phyloP scores from a whole-genome alignment of 495 filamentous ascomycete species.

The Hyaloscypha finlandica region DNA sequence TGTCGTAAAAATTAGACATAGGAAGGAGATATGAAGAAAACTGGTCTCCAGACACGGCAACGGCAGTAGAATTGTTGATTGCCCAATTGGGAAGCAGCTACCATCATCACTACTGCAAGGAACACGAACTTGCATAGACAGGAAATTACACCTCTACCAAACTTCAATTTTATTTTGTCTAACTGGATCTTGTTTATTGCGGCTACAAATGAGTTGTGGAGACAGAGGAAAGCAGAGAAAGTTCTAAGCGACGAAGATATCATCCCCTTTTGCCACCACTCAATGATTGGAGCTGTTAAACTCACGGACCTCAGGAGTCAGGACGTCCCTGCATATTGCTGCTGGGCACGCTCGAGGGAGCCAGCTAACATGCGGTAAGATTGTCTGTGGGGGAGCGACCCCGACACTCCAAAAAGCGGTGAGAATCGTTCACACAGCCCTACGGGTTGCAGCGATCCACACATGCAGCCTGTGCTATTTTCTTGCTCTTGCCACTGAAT shows the following conservation, averaged over 20 bases:
- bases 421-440: constrained; percentile 29
- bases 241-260: background rate
- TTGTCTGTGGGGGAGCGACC: background rate
- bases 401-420: constrained; percentile 26
- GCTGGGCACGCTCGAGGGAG: constrained; percentile 9
- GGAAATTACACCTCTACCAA: background rate
- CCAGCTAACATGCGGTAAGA: constrained; percentile 10
- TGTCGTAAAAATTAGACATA: background rate
- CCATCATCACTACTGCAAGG: background rate
- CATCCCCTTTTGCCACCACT: background rate
- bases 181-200: background rate
- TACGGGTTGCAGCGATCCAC: constrained; percentile 20
- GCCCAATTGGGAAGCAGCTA: background rate
- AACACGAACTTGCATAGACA: background rate
- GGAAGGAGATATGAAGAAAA: background rate
- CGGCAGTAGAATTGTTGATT: background rate
- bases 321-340: constrained; percentile 14
- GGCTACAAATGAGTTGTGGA: background rate
- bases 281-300: background rate
- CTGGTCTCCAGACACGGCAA: background rate
- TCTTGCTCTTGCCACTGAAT: constrained; percentile 5
- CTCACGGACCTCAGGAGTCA: background rate
- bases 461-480: constrained; percentile 7
- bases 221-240: background rate
- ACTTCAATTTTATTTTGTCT: too few species aligned